A percentile compares a stretch with the other conserved stretches of the same genome.
Conservation (phyloP, 176 grass and related monocot genomes). For the Poa annua region DNA sequence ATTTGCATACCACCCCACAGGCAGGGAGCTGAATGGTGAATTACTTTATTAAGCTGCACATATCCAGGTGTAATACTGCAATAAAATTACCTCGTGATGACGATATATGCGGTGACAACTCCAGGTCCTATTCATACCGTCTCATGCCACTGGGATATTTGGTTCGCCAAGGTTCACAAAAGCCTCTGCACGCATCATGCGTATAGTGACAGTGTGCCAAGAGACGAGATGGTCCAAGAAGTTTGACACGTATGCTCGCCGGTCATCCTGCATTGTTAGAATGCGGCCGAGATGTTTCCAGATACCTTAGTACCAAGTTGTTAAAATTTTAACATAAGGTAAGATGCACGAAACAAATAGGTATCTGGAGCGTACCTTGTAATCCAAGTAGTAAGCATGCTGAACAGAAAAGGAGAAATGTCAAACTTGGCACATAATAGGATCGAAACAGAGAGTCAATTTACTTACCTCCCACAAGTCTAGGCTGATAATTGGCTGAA, state of each 20-base stretch:
- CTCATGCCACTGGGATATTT: conserved; percentile 74
- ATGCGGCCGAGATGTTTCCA: conserved; percentile 13
- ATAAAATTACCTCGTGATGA: conserved; percentile 36
- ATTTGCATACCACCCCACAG: background rate
- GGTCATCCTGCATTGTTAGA: conserved; percentile 69
- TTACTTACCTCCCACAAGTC: conserved; percentile 96
- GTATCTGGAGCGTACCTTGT: conserved; percentile 60
- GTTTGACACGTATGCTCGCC: conserved; percentile 61
- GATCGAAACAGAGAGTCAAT: conserved; percentile 8
- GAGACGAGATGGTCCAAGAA: conserved; percentile 88
- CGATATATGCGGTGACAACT: background rate
- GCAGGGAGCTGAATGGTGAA: background rate
- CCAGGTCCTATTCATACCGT: background rate
- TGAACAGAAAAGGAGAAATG: conserved; percentile 43
- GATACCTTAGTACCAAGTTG: background rate
- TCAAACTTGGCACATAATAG: conserved; percentile 38
- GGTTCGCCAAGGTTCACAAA: conserved; percentile 97
- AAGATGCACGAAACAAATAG: background rate
- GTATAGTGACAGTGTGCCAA: conserved; percentile 78
- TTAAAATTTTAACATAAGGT: background rate
- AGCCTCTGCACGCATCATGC: conserved; percentile 86
- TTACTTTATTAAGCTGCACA: conserved; percentile 21
- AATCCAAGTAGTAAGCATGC: conserved; percentile 97
- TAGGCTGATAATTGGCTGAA: conserved; percentile 84
- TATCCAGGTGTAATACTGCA: conserved; percentile 14